Base-by-base conservation (phyloP, 2,329 filamentous ascomycete genomes). In the Lojkania enalia region DNA sequence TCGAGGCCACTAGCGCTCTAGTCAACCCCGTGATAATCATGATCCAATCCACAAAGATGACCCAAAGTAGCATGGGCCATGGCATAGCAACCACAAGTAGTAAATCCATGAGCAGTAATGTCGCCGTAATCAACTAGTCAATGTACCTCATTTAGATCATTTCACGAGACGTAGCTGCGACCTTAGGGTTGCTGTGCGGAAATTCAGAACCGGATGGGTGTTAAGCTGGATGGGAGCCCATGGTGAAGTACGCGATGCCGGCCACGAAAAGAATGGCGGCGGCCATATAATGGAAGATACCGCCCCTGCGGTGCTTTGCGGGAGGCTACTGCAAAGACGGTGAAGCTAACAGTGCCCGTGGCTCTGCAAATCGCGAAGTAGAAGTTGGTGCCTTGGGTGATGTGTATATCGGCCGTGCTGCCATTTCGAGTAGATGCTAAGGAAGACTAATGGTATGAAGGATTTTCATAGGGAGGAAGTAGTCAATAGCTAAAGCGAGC, bases 1-100 rank as follows among this genome's bases (percentile, higher is more conserved):
- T 71, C 6, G 78, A 80, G 13, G 67, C 63, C 3, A 85, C 81
- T 1, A 87, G 76, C 2, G 85, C 83, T 20, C 85, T 85, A 14
- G 87, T 75, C 4, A 87, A 76, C 18, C 82, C 83, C 16, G 79
- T 80, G n/a, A 86, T 71, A 36, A 88, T 78, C 83, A 87, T 86
- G 56, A 87, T 73, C 57, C 80, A 73, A 51, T 86, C 82, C 2
- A 85, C 74, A 4, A 87, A 70, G 5, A 87, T 72, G 1, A 81
- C 78, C 58, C 78, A 81, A 29, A 86, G 60, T 20, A 86, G 80
- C 1, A 81, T 84, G 0, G 83, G 81, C 69, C 80, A 84, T 15
- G 84, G 83, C 46, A 86, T 72, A 23, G 81, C 84, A 4, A 77
- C 82, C 0, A 83, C 85, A 15, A 88, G 71, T 31, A 87, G 72